Evolutionary conservation across 2,329 filamentous ascomycete species (phyloP), one percentile per base, ranked within the genome.

Genomic region (Aspergillus candidus): DNA sequence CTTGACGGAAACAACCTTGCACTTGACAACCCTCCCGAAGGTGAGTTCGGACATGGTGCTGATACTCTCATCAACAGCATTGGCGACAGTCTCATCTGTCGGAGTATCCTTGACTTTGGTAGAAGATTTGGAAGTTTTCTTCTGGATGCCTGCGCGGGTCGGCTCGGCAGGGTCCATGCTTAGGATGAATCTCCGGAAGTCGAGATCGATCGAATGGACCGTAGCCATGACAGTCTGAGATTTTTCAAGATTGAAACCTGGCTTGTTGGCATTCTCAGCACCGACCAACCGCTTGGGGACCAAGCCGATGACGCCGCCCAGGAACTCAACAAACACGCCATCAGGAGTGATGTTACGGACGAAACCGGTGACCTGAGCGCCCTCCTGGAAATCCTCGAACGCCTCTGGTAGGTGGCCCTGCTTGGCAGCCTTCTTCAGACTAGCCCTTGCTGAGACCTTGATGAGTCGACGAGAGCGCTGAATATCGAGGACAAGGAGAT

Each of bases 261-360:
- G 77, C 52, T 84, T 74, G 11, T 74, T 71, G 37, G 82, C 76
- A 51, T 79, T 78, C 32, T 88, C 86, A n/a, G 80, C 74, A 2
- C 84, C 75, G 38, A 98, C 73, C 58, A 89, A 82, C 14, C 80
- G 80, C 67, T 87, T 91, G 32, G 89, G 88, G 27, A 96, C 72
- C 34, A 96, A 71, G 11, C 87, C 91, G 36, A 82, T 85, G 13
- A 94, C 69, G 30, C 79, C 81, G 55, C 83, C 85, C 33, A 83
- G 81, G 63, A 96, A 96, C 59, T 94, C 84, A n/a, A 96, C 79
- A 58, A 95, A 97, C 10, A 90, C 75, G 35, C 86, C 88, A 7
- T 84, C 86, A 2, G 79, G 71, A 0, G 88, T 90, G 41, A 95
- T 84, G 57, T 93, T 94, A 47, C 84, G 83, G 18, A 98, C 81